Evolutionary conservation across 208 protist species (phyloP), one percentile per base, ranked within the genome.

Genomic region (Crithidia brevicula): DNA sequence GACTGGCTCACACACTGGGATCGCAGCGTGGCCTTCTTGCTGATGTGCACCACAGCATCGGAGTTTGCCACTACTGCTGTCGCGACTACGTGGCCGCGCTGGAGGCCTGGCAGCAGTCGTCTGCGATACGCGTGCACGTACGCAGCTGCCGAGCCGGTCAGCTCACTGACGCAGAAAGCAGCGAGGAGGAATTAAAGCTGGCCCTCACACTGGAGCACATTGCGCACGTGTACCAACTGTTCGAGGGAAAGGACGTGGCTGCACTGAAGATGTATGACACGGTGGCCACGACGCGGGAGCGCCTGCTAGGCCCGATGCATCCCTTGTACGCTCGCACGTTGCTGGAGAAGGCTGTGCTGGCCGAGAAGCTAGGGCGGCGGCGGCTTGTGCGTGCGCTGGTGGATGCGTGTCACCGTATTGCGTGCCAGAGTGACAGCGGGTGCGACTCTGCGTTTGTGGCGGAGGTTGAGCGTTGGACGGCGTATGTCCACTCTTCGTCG

Each of bases 201-300:
- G 83, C 83, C 4, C 73, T 86, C 25, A 93, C 87, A 23, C 45
- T 89, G 53, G 83, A 89, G 59, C 83, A 90, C 63, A 71, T 93
- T 7, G 83, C 82, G 43, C 74, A 86, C 50, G 62, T 93, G 20
- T 88, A 86, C 42, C 80, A 78, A 23, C 43, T 61, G 2, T 4
- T 75, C 15, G 61, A 63, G 1, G 54, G 70, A 0, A 56, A 38
- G 9, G 38, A 33, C 9, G 46, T 54, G 50, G 74, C 79, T 53
- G 83, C 79, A 45, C 64, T 77, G 60, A 74, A 75, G 67, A 40
- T 89, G 66, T 75, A 83, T 66, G 74, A 75, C 30, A 59, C 60
- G 18, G 81, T 88, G 7, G 63, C 76, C 10, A 43, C 46, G 6
- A 87, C 86, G 3, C 79, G 86, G 20, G 49, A 72, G 16, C 67